Conservation (phyloP, 495 filamentous ascomycete species). For the Thermothielavioides terrestris region DNA sequence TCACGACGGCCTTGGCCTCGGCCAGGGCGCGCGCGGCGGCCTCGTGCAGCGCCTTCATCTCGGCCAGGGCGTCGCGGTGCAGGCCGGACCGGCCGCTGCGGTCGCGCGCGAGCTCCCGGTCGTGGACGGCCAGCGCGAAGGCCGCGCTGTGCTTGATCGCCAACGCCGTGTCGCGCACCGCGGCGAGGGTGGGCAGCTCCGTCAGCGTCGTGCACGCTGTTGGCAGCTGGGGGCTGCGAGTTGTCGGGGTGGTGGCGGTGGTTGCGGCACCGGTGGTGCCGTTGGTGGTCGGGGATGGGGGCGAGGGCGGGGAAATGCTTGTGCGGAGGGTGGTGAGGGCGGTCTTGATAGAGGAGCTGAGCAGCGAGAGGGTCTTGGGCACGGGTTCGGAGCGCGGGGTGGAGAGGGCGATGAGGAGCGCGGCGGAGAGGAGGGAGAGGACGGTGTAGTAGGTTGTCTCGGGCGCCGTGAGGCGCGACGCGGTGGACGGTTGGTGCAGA, state of each 20-base stretch:
- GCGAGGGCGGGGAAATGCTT: conserved; percentile 11
- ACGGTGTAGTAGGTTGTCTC: conserved; percentile 22
- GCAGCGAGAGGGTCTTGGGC: conserved; percentile 7
- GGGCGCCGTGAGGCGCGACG: conserved; percentile 15
- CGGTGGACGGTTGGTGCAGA: conserved; percentile 13
- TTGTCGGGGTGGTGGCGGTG: background rate
- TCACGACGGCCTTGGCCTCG: conserved; percentile 25
- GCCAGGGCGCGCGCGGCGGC: conserved; percentile 22
- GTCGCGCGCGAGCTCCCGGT: conserved; percentile 32
- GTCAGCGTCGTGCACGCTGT: conserved; percentile 5
- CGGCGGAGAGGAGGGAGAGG: conserved; percentile 20
- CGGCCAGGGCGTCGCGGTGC: conserved; percentile 27
- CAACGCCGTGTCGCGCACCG: conserved; percentile 31
- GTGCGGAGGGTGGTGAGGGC: conserved; percentile 18
- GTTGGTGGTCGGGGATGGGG: background rate
- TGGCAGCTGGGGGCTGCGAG: background rate
- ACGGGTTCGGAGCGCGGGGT: conserved; percentile 16
- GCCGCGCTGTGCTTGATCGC: conserved; percentile 26
- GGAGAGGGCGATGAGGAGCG: conserved; percentile 17
- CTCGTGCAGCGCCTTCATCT: conserved; percentile 30
- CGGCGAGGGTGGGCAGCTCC: conserved; percentile 22
- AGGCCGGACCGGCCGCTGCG: conserved; percentile 27
- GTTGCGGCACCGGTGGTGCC: background rate
- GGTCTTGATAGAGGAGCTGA: conserved; percentile 10
- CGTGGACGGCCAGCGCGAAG: conserved; percentile 26